Evolutionary conservation across 768 basidiomycete species (phyloP).

Genomic region (Tylopilus cervinicoccineus): DNA sequence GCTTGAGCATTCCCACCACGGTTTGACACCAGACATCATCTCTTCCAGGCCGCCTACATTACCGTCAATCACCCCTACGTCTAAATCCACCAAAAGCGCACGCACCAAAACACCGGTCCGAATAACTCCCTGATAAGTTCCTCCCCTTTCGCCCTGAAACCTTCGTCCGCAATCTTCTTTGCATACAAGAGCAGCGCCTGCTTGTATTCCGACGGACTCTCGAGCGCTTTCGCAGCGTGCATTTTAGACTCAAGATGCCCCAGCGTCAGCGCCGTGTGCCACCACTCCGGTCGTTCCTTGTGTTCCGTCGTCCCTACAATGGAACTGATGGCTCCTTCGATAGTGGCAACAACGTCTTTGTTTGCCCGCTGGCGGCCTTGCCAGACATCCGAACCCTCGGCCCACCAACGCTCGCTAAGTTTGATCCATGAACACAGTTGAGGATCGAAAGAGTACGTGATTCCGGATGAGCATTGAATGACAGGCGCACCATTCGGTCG

Average conservation of each 20-base stretch:
- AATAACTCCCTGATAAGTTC: slow-evolving; percentile 88
- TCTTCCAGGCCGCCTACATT: slow-evolving; percentile 58
- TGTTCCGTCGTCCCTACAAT: slow-evolving; percentile 36
- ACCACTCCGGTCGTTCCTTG: slow-evolving; percentile 67
- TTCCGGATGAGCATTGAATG: slow-evolving; percentile 72
- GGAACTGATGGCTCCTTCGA: slow-evolving; percentile 53
- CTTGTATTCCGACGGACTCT: slow-evolving; percentile 84
- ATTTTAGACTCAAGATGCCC: slow-evolving; percentile 86
- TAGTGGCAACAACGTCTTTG: slow-evolving; percentile 51
- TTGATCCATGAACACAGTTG: slow-evolving; percentile 66
- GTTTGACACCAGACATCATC: slow-evolving; percentile 64
- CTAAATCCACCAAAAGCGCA: slow-evolving; percentile 11
- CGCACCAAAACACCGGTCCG: slow-evolving; percentile 88
- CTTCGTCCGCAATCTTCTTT: slow-evolving; percentile 85
- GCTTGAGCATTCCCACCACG: slow-evolving; percentile 69
- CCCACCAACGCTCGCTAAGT: slow-evolving; percentile 81
- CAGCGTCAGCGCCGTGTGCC: slow-evolving; percentile 77
- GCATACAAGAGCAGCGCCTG: slow-evolving; percentile 72
- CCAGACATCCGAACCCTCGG: slow-evolving; percentile 80
- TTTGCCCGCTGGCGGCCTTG: slow-evolving; percentile 59
- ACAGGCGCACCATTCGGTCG: slow-evolving; percentile 80
- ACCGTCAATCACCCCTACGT: background rate
- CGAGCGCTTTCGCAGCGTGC: slow-evolving; percentile 67
- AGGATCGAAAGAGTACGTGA: slow-evolving; percentile 75
- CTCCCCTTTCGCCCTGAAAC: slow-evolving; percentile 82